Percentiles rank a stretch among this genome's conserved stretches.
phyloP scores from a whole-genome alignment of 441 rosid genomes.

The Erodium texanum region DNA sequence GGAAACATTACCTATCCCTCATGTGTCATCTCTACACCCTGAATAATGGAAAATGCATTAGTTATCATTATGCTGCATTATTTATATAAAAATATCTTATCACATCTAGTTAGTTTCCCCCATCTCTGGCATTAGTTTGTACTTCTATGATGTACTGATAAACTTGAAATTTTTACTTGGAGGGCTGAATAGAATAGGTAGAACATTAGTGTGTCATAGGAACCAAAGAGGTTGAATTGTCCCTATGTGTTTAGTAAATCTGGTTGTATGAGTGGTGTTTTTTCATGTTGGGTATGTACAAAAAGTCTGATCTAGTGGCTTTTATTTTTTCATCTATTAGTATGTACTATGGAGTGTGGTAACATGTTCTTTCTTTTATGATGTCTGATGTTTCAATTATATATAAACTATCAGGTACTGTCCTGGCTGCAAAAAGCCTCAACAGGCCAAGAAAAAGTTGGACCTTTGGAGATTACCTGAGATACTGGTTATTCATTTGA shows the following conservation, averaged over 20 bases:
- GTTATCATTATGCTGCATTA: neutral
- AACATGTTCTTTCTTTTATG: too few relatives aligned
- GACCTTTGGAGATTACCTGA: conserved; percentile 82
- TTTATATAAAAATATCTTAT: neutral
- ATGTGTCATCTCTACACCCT: too few relatives aligned
- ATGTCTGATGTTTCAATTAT: conserved; percentile 20
- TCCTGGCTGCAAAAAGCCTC: conserved; percentile 64
- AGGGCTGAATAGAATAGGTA: neutral
- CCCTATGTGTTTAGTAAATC: neutral
- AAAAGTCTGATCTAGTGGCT: neutral
- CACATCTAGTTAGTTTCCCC: neutral
- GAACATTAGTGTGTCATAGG: neutral
- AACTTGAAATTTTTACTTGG: neutral
- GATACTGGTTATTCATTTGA: conserved; percentile 62
- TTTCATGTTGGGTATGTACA: neutral
- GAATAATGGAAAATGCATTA: neutral
- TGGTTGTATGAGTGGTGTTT: neutral
- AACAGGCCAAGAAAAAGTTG: conserved; percentile 64
- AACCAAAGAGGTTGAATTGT: neutral
- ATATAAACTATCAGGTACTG: conserved; percentile 43
- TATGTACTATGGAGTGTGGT: too few relatives aligned
- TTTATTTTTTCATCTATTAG: neutral
- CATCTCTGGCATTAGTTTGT: neutral
- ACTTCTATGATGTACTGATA: neutral
- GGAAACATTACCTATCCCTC: neutral